Base-by-base conservation (phyloP, 495 filamentous ascomycete species). In the Penicillium lagena region DNA sequence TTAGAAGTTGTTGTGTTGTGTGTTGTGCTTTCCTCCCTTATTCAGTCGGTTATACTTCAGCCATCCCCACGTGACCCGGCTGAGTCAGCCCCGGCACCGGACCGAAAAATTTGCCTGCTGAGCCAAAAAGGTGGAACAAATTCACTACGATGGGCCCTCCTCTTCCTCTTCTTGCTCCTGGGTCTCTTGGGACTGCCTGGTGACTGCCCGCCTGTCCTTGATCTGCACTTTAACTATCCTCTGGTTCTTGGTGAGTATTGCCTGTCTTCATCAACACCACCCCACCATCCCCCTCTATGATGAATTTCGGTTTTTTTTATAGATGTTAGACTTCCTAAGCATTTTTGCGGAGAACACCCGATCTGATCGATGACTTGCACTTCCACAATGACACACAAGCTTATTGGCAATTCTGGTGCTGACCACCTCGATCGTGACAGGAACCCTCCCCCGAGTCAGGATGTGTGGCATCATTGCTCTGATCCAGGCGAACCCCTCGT, bases 401-500 rank as follows among this genome's bases (percentile, higher is more conserved):
- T 47, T 33, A 39, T 38, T 33, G 10, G 8, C 10, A 27, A 38
- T 30, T 30, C 28, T 9, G 14, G 7, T 39, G 49, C 57, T 66
- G 45, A 65, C 42, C 22, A 31, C 10, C 45, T 29, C n/a, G 35
- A 13, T 30, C 35, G 14, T 29, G 30, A 41, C 30, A 58, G 51
- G 56, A 55, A 53, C 14, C 14, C 37, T 42, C 41, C 36, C 39
- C 30, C 40, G 34, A 43, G 35, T 52, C 60, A 67, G 44, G 28
- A 95, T 95, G 90, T 95, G 89, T 66, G 90, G 90, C 49, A 89
- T 96, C 47, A 76, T 90, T 43, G 90, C 77, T 44, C 70, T 91
- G 43, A 89, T 95, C 48, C 80, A 89, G 39, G 87, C 83, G 44
- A 79, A 87, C 52, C 68, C 75, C 29, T 61, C 65, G 51, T 75